Evolutionary conservation across 1,284 basidiomycete species (phyloP).

Genomic region (Trichosporon coremiiforme): DNA sequence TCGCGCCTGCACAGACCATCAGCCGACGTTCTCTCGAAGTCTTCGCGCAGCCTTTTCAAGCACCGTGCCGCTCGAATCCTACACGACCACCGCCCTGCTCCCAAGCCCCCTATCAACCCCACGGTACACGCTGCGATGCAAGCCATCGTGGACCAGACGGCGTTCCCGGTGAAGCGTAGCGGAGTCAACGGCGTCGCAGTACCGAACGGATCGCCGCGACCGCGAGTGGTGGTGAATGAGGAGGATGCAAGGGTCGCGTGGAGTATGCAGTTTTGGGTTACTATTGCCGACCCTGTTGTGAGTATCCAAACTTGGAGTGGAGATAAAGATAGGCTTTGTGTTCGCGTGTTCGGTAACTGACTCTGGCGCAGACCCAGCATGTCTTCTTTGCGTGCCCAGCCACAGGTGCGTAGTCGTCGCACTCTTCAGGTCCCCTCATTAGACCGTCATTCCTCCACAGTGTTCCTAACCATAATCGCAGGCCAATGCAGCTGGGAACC

Average conservation of each 20-base stretch:
- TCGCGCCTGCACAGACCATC: slow-evolving; percentile 12
- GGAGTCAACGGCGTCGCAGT: not conserved
- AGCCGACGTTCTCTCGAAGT: not conserved
- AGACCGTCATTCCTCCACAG: slow-evolving; percentile 7
- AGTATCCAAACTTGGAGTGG: not conserved
- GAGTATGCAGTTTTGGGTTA: slow-evolving; percentile 55
- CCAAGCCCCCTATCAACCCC: slow-evolving; percentile 19
- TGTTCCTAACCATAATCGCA: slow-evolving; percentile 53
- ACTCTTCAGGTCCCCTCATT: not conserved
- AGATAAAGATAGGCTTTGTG: not conserved
- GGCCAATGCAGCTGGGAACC: slow-evolving; percentile 91
- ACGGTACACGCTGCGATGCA: slow-evolving; percentile 6
- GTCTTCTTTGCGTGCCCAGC: slow-evolving; percentile 91
- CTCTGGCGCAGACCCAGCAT: slow-evolving; percentile 64
- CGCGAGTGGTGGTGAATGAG: slow-evolving; percentile 12
- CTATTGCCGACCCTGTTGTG: slow-evolving; percentile 54
- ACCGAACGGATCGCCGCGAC: slow-evolving; percentile 13
- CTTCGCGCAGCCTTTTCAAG: slow-evolving; percentile 14
- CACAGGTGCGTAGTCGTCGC: slow-evolving; percentile 34
- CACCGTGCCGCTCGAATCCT: slow-evolving; percentile 14
- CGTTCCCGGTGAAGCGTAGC: slow-evolving; percentile 8
- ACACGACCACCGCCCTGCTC: slow-evolving; percentile 21
- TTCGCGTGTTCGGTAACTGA: slow-evolving; percentile 18
- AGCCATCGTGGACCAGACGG: slow-evolving; percentile 16
- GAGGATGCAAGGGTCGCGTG: slow-evolving; percentile 51